Base-by-base conservation (phyloP, 139 green algal genomes). In the Microglena sp. region DNA sequence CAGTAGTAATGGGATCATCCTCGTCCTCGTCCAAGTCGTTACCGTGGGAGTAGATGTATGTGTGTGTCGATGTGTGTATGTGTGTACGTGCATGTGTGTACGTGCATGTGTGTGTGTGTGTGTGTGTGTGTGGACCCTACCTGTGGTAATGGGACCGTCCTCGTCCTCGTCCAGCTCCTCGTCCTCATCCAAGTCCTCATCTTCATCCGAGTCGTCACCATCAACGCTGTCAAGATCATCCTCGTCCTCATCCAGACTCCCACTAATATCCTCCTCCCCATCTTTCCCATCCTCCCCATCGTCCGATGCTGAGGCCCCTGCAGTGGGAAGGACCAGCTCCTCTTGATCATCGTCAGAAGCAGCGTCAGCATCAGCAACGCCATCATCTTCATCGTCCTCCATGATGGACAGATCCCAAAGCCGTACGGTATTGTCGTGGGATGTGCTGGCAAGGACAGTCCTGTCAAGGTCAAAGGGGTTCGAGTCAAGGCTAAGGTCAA, bases 361-460 rank as follows among this genome's bases (percentile, higher is more conserved):
- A 1, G 31, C 70, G 4, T 59, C 67, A 8, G 44, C 59, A 2
- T 71, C 72, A 2, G 84, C 79, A 1, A 79, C 76, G 3, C 84
- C 77, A 1, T 76, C 79, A 0, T 71, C 76, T 7, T 79, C 79
- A 26, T 88, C 81, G 1, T 83, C 77, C 4, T 73, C 55, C 35
- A 91, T 64, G 0, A 78, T 11, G 0, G 60, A 60, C 61, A 91
- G 31, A 61, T 91, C 82, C 87, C 87, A 94, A 15, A 97, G 60
- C 77, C 83, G 88, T 5, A 97, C 76, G 1, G 60, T 80, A 35
- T 82, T 70, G 71, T 95, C 87, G 56, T 96, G 89, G 0, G 80
- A 90, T 1, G 75, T 75, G 56, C 78, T 90, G 0, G 84, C 87
- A 21, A 95, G 77, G 45, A 87, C 44, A 2, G 57, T 50, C 45